phyloP scores from a whole-genome alignment of 805 yeast genomes.

The Saturnispora halmiae region DNA sequence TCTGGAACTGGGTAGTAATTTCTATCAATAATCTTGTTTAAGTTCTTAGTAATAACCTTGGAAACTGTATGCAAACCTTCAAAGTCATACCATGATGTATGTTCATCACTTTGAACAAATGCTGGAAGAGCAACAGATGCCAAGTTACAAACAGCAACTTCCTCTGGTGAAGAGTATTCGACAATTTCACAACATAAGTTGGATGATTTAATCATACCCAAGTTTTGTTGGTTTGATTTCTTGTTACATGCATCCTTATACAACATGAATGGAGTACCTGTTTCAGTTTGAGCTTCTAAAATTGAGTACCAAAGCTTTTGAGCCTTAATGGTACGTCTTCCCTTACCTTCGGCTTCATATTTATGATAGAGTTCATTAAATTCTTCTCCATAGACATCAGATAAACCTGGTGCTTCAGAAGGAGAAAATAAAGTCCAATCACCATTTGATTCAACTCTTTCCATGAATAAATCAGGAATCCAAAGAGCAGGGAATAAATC shows the following conservation, averaged over 20 bases:
- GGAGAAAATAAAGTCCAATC: constrained; percentile 56
- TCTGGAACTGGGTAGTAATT: constrained; percentile 48
- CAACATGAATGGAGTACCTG: constrained; percentile 58
- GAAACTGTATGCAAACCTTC: constrained; percentile 46
- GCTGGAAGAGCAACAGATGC: constrained; percentile 53
- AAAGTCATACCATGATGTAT: constrained; percentile 41
- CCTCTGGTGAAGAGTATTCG: constrained; percentile 49
- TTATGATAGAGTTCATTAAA: constrained; percentile 42
- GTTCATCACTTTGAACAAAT: constrained; percentile 39
- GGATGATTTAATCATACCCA: constrained; percentile 52
- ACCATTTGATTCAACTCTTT: constrained; percentile 46
- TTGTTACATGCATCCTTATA: constrained; percentile 54
- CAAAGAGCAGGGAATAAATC: constrained; percentile 55
- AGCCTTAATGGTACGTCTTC: constrained; percentile 43
- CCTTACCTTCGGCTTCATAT: constrained; percentile 45
- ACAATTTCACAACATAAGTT: constrained; percentile 58
- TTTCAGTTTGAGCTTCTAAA: constrained; percentile 54
- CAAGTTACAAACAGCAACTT: constrained; percentile 53
- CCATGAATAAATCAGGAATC: constrained; percentile 57
- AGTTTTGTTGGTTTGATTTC: constrained; percentile 51
- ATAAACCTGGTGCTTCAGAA: constrained; percentile 48
- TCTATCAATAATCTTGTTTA: constrained; percentile 49
- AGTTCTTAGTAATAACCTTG: constrained; percentile 46
- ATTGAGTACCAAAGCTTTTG: constrained; percentile 55
- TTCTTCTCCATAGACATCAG: constrained; percentile 48